Evolutionary conservation across 148 eudicot species (phyloP), one percentile per base, ranked within the genome.

Genomic region (Gaultheria prostrata): DNA sequence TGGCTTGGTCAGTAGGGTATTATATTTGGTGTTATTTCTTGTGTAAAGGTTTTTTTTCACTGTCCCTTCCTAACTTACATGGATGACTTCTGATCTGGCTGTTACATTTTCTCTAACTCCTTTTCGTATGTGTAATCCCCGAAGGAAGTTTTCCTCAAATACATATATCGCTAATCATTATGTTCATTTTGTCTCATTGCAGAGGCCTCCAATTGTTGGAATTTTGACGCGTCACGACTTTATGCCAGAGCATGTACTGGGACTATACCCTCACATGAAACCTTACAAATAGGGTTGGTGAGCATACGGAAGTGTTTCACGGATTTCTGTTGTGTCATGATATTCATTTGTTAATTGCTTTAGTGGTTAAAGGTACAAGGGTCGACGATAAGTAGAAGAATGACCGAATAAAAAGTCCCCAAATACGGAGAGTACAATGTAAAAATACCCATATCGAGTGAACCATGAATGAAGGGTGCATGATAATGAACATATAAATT

Each of bases 171-270:
- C 30, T 35, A 71, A 71, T 70, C 11, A 0, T 76, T 33, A 45
- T 35, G 10, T 3, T 43, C 54, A n/a, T 49, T 56, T 28, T 12
- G 8, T 67, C 61, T 82, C 87, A 87, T 67, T 67, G 72, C 93
- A 93, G 94, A 87, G 88, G 82, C 89, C 93, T 69, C 97, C 97
- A 0, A 75, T 93, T 49, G 90, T 89, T 8, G 97, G 97, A 48
- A 86, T 92, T 57, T 76, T 93, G 87, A 93, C 97, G 8, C 85
- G 97, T 77, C 97, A 93, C 30, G 97, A 93, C 86, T 93, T 93
- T 77, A 89, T 90, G 90, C 88, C 89, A 7, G 94, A 92, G 87
- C 97, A 93, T 85, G 83, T 93, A 17, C 57, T 92, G 76, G 92
- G 94, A 50, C 88, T 92, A 69, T 86, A 93, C 86, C 97, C 94